These are phyloP conservation scores for Penicillium soppii DNA, from an alignment of 495 filamentous ascomycete species.

Conservation along the genomic window DNA sequence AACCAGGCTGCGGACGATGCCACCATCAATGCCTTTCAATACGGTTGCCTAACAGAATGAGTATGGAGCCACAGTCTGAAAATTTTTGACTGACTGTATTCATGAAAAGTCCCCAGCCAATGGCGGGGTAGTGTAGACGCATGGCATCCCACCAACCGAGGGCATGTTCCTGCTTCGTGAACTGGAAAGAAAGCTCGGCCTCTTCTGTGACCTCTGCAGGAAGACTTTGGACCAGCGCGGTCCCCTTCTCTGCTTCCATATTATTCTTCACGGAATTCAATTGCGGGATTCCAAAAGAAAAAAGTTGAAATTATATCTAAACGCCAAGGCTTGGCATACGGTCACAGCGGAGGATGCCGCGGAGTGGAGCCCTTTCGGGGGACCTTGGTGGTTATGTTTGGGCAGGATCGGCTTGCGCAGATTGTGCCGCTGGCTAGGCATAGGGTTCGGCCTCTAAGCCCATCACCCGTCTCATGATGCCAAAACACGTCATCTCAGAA, in stretches of 20 bases:
- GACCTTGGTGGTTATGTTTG: background rate
- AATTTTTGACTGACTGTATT: conserved; percentile 20
- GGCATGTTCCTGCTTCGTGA: conserved; percentile 25
- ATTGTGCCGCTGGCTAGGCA: too few relatives aligned
- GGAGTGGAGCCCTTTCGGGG: background rate
- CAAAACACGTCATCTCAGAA: too few relatives aligned
- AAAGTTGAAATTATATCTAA: background rate
- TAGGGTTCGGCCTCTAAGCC: too few relatives aligned
- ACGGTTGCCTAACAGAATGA: conserved; percentile 20
- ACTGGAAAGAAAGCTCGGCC: conserved; percentile 24
- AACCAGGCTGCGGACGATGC: conserved; percentile 29
- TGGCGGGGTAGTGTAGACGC: conserved; percentile 27
- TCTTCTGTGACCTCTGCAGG: conserved; percentile 12
- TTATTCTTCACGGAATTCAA: background rate
- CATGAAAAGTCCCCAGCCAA: conserved; percentile 33
- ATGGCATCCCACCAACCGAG: conserved; percentile 30
- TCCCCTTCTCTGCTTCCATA: conserved; percentile 8
- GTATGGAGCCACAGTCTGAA: background rate
- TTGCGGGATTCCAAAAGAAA: background rate
- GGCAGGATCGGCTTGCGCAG: too few relatives aligned
- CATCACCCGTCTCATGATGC: too few relatives aligned
- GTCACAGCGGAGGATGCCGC: background rate
- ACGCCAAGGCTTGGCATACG: conserved; percentile 9
- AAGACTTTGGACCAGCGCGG: conserved; percentile 9
- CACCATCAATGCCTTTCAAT: conserved; percentile 34